Percentiles rank a stretch among this genome's conserved stretches.
Conservation (phyloP, 805 yeast genomes). For the Suhomyces vadensis region DNA sequence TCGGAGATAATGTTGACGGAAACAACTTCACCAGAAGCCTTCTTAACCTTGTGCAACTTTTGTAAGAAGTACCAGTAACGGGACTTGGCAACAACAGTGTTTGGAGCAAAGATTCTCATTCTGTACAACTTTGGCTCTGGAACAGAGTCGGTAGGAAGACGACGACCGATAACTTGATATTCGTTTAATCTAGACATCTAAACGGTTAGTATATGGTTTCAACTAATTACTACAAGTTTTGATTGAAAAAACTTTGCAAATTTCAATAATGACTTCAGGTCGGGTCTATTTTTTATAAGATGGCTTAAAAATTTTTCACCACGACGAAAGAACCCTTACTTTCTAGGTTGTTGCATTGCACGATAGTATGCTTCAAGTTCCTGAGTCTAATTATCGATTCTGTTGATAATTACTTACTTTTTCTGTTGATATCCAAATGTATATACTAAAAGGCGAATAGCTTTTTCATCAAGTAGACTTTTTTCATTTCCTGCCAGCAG, state of each 20-base stretch:
- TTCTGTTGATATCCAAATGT: constrained; percentile 13
- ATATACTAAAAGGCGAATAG: constrained; percentile 6
- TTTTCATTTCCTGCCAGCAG: constrained; percentile 9
- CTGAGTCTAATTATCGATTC: background rate
- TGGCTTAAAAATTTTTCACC: background rate
- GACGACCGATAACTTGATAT: constrained; percentile 99
- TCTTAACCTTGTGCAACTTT: constrained; percentile 99
- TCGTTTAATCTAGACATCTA: constrained; percentile 93
- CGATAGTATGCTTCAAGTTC: too few species aligned
- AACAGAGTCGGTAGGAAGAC: constrained; percentile 97
- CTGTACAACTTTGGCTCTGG: constrained; percentile 99
- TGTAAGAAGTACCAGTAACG: constrained; percentile 99
- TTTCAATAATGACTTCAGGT: background rate
- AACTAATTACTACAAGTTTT: background rate
- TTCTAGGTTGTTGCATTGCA: too few species aligned
- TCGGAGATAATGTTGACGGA: constrained; percentile 89
- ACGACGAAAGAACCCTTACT: too few species aligned
- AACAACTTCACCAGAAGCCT: constrained; percentile 99
- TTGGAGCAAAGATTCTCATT: constrained; percentile 99
- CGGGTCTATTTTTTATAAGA: background rate
- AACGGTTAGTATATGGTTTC: constrained; percentile 12
- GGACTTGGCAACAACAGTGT: constrained; percentile 98
- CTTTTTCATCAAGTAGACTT: constrained; percentile 7
- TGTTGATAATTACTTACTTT: constrained; percentile 9
- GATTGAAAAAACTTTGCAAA: background rate